Evolutionary conservation across 495 filamentous ascomycete genomes (phyloP).

Genomic region (Tuber aestivum): DNA sequence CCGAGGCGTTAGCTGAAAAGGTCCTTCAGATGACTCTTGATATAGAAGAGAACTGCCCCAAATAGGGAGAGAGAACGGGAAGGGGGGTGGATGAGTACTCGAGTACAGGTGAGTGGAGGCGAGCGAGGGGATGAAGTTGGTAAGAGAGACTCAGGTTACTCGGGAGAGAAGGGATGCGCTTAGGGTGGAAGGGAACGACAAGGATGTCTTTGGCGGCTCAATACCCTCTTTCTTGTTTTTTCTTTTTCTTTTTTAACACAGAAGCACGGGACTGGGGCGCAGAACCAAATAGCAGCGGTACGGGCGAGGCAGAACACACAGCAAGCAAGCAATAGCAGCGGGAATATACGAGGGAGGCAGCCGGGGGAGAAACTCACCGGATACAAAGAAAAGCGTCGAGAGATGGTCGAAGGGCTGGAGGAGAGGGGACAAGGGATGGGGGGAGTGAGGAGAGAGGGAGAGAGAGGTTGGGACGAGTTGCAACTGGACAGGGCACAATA

Average conservation of each 20-base stretch:
- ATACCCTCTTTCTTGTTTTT: constrained; percentile 25
- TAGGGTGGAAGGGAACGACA: constrained; percentile 33
- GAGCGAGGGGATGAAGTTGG: constrained; percentile 20
- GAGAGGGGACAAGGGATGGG: constrained; percentile 13
- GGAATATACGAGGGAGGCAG: constrained; percentile 15
- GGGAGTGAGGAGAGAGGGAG: constrained; percentile 16
- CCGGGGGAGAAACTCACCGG: constrained; percentile 18
- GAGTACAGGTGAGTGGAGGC: constrained; percentile 26
- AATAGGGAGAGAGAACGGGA: constrained; percentile 28
- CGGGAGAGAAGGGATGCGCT: constrained; percentile 36
- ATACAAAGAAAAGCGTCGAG: constrained; percentile 16
- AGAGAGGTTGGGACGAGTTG: not conserved
- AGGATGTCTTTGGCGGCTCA: constrained; percentile 31
- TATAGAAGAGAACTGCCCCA: constrained; percentile 16
- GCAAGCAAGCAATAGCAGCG: constrained; percentile 10
- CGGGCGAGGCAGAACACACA: constrained; percentile 11
- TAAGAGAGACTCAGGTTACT: constrained; percentile 32
- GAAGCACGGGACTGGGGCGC: constrained; percentile 29
- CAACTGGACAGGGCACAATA: not conserved
- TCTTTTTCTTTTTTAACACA: constrained; percentile 30
- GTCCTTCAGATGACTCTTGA: constrained; percentile 16
- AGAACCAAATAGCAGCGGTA: constrained; percentile 17
- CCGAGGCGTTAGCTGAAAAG: constrained; percentile 16
- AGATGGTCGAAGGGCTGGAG: not conserved
- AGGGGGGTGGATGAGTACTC: constrained; percentile 26